Conservation (phyloP, 1,284 basidiomycete species). For the Polyporus tsugae region DNA sequence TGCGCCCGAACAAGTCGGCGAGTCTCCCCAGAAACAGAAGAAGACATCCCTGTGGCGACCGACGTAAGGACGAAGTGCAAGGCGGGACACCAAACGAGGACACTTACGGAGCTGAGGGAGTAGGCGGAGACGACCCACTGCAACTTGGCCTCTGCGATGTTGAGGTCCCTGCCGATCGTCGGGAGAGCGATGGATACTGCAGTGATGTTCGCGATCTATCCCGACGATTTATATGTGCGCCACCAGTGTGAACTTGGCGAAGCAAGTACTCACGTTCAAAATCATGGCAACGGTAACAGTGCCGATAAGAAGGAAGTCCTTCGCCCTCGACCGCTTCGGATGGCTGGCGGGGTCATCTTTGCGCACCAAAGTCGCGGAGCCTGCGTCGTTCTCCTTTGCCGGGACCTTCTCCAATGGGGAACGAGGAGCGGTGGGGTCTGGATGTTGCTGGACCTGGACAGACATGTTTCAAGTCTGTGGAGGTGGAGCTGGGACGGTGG, state of each 20-base stretch:
- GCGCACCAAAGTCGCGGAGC: not conserved
- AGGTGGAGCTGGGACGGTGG: not conserved
- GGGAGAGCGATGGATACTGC: conserved; percentile 59
- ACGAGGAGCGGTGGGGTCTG: not conserved
- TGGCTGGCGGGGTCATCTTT: not conserved
- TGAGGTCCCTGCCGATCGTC: conserved; percentile 56
- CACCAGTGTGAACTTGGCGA: not conserved
- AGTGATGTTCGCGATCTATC: conserved; percentile 44
- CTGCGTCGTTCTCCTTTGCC: not conserved
- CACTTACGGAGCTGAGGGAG: conserved; percentile 52
- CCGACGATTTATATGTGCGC: not conserved
- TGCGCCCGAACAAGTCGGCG: conserved; percentile 68
- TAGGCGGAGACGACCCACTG: conserved; percentile 72
- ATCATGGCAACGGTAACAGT: conserved; percentile 45
- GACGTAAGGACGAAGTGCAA: conserved; percentile 1
- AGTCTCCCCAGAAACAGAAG: conserved; percentile 64
- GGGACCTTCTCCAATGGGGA: not conserved
- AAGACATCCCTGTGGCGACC: conserved; percentile 56
- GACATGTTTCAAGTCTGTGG: not conserved
- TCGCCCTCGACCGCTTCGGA: conserved; percentile 16
- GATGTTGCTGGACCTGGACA: not conserved
- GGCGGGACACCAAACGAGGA: not conserved
- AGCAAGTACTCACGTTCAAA: conserved; percentile 39
- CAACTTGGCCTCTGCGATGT: conserved; percentile 51
- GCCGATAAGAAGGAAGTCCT: conserved; percentile 36